Evolutionary conservation across 169 alveolate genomes (phyloP).

Genomic region (Plasmodium vivax): DNA sequence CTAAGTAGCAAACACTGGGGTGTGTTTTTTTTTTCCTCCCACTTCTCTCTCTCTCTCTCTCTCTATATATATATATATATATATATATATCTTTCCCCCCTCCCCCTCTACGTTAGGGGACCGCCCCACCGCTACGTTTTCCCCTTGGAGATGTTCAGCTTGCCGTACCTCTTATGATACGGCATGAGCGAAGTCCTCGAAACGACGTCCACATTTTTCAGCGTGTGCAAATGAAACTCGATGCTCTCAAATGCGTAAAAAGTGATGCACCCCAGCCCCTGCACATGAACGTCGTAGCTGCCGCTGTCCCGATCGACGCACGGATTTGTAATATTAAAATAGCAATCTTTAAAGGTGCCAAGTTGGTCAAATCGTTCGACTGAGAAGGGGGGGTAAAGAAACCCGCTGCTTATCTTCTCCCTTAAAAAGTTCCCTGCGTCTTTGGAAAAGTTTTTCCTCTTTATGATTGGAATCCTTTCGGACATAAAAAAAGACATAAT

Average conservation of each 20-base stretch:
- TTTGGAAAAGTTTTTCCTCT: constrained; percentile 54
- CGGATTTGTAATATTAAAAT: constrained; percentile 53
- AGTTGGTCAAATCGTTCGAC: constrained; percentile 53
- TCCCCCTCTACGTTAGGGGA: not conserved
- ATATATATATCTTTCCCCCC: not conserved
- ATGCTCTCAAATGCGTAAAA: constrained; percentile 66
- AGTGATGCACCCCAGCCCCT: constrained; percentile 73
- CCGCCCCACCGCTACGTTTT: not conserved
- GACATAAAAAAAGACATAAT: constrained; percentile 72
- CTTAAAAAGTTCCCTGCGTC: constrained; percentile 26
- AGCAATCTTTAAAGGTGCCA: constrained; percentile 29
- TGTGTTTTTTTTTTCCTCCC: not conserved
- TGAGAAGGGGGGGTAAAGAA: constrained; percentile 68
- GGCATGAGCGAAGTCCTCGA: constrained; percentile 54
- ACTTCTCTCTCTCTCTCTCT: not conserved
- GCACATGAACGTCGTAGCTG: constrained; percentile 68
- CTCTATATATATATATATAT: no score
- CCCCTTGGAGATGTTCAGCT: constrained; percentile 10
- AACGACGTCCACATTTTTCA: constrained; percentile 67
- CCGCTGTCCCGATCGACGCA: constrained; percentile 17
- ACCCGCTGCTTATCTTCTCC: constrained; percentile 58
- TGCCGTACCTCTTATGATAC: constrained; percentile 56
- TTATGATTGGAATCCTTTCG: constrained; percentile 54
- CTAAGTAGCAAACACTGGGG: not conserved
- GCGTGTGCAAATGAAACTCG: constrained; percentile 61